Conservation (phyloP, 2,329 filamentous ascomycete species). For the Myriosclerotinia duriaeana region DNA sequence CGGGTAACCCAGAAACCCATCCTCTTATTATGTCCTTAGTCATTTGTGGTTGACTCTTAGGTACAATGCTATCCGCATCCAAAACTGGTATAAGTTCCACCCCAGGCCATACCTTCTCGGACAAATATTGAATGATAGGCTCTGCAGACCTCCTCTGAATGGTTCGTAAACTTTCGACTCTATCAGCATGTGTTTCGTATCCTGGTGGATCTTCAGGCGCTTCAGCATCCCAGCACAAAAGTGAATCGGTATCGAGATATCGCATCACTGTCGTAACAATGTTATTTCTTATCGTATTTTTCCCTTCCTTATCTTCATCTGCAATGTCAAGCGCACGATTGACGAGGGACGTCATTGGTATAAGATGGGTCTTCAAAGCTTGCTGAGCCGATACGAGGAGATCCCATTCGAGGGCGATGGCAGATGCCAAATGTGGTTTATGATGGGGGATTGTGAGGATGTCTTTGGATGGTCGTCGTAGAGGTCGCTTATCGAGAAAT, state of each 20-base stretch:
- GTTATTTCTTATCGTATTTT: conserved; percentile 56
- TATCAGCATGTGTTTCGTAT: conserved; percentile 46
- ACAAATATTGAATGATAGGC: conserved; percentile 70
- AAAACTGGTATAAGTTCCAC: conserved; percentile 77
- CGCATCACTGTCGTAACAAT: conserved; percentile 71
- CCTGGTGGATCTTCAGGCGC: conserved; percentile 50
- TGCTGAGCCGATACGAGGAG: conserved; percentile 77
- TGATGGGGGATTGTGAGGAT: conserved; percentile 69
- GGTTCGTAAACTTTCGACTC: conserved; percentile 62
- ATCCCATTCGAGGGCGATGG: conserved; percentile 93
- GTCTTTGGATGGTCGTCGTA: conserved; percentile 74
- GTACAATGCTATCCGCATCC: conserved; percentile 74
- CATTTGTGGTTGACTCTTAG: conserved; percentile 66
- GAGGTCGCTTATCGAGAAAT: conserved; percentile 73
- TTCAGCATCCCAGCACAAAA: conserved; percentile 82
- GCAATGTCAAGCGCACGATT: conserved; percentile 82
- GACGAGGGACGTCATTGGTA: conserved; percentile 82
- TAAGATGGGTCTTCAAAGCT: conserved; percentile 80
- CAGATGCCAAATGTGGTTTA: conserved; percentile 79
- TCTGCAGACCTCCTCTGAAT: conserved; percentile 69
- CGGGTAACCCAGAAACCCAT: conserved; percentile 71
- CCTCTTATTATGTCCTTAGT: conserved; percentile 75
- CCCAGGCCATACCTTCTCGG: conserved; percentile 77
- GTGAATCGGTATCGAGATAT: conserved; percentile 87
- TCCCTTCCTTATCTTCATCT: conserved; percentile 56